A percentile compares a stretch with the other conserved stretches of the same genome.
These are phyloP conservation scores for Pleurotus sapidus DNA, from an alignment of 768 basidiomycete species.

Conservation along the genomic window DNA sequence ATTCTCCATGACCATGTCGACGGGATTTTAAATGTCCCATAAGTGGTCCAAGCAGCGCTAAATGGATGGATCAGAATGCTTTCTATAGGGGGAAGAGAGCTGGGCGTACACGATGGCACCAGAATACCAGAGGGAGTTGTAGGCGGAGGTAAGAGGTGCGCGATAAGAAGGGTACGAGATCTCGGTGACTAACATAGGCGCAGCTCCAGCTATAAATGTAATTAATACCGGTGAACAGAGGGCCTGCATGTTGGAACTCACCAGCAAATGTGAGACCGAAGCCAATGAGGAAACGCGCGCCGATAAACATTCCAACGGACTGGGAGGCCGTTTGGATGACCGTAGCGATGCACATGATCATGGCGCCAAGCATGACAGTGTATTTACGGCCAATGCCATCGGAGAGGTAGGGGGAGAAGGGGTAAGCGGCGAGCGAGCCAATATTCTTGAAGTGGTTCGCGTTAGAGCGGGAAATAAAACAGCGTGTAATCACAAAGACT, in stretches of 20 bases:
- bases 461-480: not conserved
- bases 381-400: constrained; percentile 69
- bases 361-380: constrained; percentile 65
- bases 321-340: constrained; percentile 68
- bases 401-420: constrained; percentile 68
- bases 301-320: constrained; percentile 77
- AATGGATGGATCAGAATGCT: not conserved
- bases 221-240: constrained; percentile 6
- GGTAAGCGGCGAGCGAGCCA: constrained; percentile 63
- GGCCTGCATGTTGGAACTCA: constrained; percentile 19
- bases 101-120: constrained; percentile 70
- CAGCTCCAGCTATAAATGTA: constrained; percentile 52
- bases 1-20: constrained; percentile 82
- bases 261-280: constrained; percentile 75
- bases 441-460: constrained; percentile 47
- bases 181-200: constrained; percentile 84
- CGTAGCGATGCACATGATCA: constrained; percentile 66
- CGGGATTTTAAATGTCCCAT: constrained; percentile 69
- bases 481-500: constrained; percentile 12
- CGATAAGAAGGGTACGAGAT: constrained; percentile 82
- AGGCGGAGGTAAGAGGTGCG: constrained; percentile 71
- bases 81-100: not conserved
- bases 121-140: constrained; percentile 86
- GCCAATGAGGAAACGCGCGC: constrained; percentile 75
- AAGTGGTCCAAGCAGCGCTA: constrained; percentile 81